phyloP scores from a whole-genome alignment of 108 stramenopile species.

The Skeletonema grethae region DNA sequence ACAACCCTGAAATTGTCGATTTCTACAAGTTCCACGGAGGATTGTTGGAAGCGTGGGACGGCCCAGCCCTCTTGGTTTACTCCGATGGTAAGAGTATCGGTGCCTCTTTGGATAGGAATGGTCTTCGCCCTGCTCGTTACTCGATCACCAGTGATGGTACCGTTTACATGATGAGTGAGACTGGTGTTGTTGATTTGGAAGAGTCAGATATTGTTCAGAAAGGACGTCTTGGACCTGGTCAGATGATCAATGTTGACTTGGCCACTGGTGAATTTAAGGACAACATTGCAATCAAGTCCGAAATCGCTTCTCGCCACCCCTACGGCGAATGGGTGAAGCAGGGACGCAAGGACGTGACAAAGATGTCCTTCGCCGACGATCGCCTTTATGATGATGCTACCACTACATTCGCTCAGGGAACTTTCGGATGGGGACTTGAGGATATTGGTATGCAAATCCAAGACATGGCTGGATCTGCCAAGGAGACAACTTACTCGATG shows the following conservation, averaged over 20 bases:
- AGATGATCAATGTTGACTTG: constrained; percentile 96
- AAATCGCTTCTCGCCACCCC: constrained; percentile 89
- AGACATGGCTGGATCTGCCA: constrained; percentile 92
- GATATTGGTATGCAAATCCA: constrained; percentile 96
- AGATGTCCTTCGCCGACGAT: constrained; percentile 42
- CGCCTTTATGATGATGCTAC: constrained; percentile 84
- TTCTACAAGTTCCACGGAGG: constrained; percentile 98
- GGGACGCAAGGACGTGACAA: constrained; percentile 72
- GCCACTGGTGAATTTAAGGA: constrained; percentile 88
- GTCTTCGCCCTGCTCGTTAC: constrained; percentile 92
- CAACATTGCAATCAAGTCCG: constrained; percentile 93
- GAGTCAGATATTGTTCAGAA: constrained; percentile 88
- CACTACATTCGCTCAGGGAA: constrained; percentile 78
- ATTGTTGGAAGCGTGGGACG: constrained; percentile 97
- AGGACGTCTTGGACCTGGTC: constrained; percentile 95
- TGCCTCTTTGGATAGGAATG: constrained; percentile 92
- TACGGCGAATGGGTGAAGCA: constrained; percentile 88
- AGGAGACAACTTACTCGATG: constrained; percentile 98
- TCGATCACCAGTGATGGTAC: constrained; percentile 91
- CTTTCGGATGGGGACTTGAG: constrained; percentile 95
- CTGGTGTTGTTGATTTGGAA: constrained; percentile 87
- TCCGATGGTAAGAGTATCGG: constrained; percentile 95
- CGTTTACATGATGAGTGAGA: constrained; percentile 97
- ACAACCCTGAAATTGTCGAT: constrained; percentile 90
- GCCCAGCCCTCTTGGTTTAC: constrained; percentile 94